Conservation (phyloP, 2,329 filamentous ascomycete genomes). For the Nemania serpens region DNA sequence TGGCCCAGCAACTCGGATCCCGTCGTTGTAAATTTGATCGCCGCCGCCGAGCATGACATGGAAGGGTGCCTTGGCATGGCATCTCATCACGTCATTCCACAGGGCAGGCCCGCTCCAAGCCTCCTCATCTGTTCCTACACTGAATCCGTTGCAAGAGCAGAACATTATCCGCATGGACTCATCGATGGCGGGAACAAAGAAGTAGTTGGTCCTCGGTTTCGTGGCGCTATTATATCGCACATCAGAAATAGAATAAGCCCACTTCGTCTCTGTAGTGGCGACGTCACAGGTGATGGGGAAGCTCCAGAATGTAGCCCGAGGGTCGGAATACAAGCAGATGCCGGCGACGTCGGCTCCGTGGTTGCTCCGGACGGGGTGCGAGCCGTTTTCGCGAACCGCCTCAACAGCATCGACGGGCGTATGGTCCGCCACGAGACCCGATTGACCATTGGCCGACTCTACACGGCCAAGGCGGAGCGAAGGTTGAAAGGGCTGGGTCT, state of each 20-base stretch:
- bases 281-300: conserved; percentile 85
- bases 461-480: conserved; percentile 58
- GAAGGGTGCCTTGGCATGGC: conserved; percentile 78
- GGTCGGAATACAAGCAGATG: conserved; percentile 67
- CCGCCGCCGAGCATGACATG: conserved; percentile 96
- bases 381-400: conserved; percentile 35
- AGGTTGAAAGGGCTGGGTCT: conserved; percentile 62
- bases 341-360: conserved; percentile 51
- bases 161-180: conserved; percentile 99
- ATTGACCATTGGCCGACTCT: conserved; percentile 32
- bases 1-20: conserved; percentile 83
- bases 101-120: conserved; percentile 88
- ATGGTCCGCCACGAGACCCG: conserved; percentile 38
- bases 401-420: conserved; percentile 40
- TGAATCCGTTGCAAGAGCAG: conserved; percentile 97
- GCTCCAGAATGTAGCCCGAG: conserved; percentile 84
- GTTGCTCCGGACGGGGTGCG: conserved; percentile 50
- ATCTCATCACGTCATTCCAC: conserved; percentile 91
- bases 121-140: conserved; percentile 72
- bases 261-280: conserved; percentile 69
- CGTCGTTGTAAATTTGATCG: conserved; percentile 96
- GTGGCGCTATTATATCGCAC: conserved; percentile 64
- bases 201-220: conserved; percentile 66
- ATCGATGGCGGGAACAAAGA: conserved; percentile 81
- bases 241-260: conserved; percentile 76